Conservation (phyloP, 805 yeast species). For the Saitoella complicata region DNA sequence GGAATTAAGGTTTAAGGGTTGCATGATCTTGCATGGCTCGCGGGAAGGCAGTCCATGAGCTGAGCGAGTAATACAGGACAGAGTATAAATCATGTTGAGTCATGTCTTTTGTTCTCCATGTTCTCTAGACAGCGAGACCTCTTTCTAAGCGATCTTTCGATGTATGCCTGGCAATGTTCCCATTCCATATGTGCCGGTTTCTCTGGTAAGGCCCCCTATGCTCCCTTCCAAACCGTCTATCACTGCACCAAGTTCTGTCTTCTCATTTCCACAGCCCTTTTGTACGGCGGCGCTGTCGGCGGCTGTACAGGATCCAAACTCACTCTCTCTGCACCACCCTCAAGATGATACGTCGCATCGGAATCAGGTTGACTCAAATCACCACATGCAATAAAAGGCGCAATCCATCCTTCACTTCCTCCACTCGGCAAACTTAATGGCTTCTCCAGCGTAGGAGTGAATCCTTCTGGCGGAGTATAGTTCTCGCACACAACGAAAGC, state of each 20-base stretch:
- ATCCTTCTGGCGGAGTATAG: slow-evolving; percentile 65
- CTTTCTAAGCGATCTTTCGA: too few species aligned
- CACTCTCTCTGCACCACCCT: slow-evolving; percentile 22
- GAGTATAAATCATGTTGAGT: too few species aligned
- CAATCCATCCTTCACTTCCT: slow-evolving; percentile 53
- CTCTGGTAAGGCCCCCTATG: too few species aligned
- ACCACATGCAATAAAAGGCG: slow-evolving; percentile 93
- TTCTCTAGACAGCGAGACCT: too few species aligned
- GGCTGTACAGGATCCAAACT: slow-evolving; percentile 83
- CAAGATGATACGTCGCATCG: slow-evolving; percentile 73
- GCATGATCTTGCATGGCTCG: too few species aligned
- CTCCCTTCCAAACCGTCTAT: too few species aligned
- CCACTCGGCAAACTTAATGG: not conserved
- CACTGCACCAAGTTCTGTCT: slow-evolving; percentile 42
- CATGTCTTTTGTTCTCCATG: too few species aligned
- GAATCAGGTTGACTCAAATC: slow-evolving; percentile 77
- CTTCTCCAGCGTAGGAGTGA: slow-evolving; percentile 42
- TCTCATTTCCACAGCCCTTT: slow-evolving; percentile 75
- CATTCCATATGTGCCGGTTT: too few species aligned
- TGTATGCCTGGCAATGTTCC: too few species aligned
- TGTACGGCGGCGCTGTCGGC: slow-evolving; percentile 96
- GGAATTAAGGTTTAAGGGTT: too few species aligned
- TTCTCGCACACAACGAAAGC: slow-evolving; percentile 87
- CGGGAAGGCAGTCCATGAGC: too few species aligned
- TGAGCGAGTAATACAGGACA: too few species aligned